phyloP scores from a whole-genome alignment of 345 rosid genomes.

The Euphorbia peplus region DNA sequence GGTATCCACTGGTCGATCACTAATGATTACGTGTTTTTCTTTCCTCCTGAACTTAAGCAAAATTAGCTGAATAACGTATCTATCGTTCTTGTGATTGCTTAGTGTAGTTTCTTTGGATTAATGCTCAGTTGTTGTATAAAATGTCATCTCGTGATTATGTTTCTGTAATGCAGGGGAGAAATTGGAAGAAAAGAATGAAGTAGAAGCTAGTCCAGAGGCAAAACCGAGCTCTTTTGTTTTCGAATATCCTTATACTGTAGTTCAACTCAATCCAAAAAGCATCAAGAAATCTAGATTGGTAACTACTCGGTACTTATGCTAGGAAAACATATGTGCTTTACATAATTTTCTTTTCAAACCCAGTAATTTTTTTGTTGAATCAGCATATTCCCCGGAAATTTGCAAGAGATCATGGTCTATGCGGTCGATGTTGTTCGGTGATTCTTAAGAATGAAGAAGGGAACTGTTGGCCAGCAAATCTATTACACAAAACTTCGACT shows the following conservation, averaged over 20 bases:
- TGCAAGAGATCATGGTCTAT: slow-evolving; percentile 3
- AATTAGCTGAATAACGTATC: no score
- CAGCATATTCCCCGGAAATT: slow-evolving; percentile 12
- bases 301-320: neutral
- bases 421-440: neutral
- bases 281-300: neutral
- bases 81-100: no score
- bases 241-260: neutral
- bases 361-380: neutral
- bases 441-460: slow-evolving; percentile 13
- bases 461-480: slow-evolving; percentile 15
- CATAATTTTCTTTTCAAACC: neutral
- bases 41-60: no score
- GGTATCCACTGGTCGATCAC: no score
- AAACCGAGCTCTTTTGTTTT: neutral
- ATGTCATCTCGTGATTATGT: neutral
- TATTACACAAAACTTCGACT: neutral
- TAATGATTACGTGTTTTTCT: no score
- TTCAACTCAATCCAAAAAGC: neutral
- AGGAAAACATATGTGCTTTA: neutral
- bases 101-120: no score
- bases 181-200: neutral
- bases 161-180: neutral
- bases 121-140: neutral
- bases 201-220: neutral